Conservation (phyloP, 192 early-diverging fungal genomes). For the Dissophora globulifera region DNA sequence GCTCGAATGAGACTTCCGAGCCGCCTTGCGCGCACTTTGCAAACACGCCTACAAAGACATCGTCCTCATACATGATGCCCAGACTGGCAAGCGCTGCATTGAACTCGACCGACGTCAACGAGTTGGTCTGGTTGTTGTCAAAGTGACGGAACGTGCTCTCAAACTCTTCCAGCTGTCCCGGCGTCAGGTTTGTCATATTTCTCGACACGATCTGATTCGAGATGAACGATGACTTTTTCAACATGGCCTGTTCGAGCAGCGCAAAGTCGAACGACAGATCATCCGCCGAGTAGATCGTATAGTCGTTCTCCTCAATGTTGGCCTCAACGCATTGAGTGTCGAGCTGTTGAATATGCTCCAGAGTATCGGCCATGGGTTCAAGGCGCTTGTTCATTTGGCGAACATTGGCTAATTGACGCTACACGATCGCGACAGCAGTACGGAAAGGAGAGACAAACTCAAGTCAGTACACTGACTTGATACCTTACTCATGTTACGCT, state of each 20-base stretch:
- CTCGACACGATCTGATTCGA: conserved; percentile 97
- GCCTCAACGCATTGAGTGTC: conserved; percentile 81
- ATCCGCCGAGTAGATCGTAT: conserved; percentile 90
- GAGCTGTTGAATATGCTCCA: conserved; percentile 68
- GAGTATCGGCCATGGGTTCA: conserved; percentile 60
- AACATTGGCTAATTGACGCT: conserved; percentile 68
- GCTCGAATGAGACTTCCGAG: conserved; percentile 83
- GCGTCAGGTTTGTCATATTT: conserved; percentile 92
- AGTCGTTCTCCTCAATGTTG: conserved; percentile 93
- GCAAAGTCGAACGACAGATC: conserved; percentile 90
- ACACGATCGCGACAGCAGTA: neutral
- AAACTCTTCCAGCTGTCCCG: conserved; percentile 92
- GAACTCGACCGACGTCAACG: conserved; percentile 82
- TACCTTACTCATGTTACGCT: too few species aligned
- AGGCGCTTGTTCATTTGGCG: conserved; percentile 65
- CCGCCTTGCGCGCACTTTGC: conserved; percentile 66
- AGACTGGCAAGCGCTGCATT: conserved; percentile 85
- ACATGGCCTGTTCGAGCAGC: conserved; percentile 80
- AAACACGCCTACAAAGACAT: conserved; percentile 78
- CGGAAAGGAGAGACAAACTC: too few species aligned
- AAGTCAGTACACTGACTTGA: too few species aligned
- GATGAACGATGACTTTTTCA: conserved; percentile 88
- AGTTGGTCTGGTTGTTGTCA: conserved; percentile 89
- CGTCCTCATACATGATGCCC: conserved; percentile 79
- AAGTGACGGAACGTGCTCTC: conserved; percentile 91